Percentiles rank a stretch among this genome's conserved stretches.
These are phyloP conservation scores for Gremmenia infestans DNA, from an alignment of 2,329 filamentous ascomycete genomes.

Conservation along the genomic window DNA sequence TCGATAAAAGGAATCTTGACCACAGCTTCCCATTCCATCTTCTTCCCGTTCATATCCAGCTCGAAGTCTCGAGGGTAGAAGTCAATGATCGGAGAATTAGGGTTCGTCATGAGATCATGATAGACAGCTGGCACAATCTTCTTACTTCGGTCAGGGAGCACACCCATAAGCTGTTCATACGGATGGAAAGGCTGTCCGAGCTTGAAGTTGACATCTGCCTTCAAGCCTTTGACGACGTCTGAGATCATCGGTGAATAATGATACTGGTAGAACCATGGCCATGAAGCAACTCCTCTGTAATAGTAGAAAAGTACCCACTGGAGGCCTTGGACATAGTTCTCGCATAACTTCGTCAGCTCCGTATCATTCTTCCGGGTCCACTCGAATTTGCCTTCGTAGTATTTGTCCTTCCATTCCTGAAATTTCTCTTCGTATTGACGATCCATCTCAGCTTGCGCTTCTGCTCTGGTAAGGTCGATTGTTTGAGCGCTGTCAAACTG, in stretches of 20 bases:
- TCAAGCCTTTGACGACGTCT: conserved; percentile 83
- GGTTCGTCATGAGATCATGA: conserved; percentile 87
- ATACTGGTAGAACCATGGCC: conserved; percentile 97
- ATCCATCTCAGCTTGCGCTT: conserved; percentile 73
- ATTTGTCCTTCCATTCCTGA: conserved; percentile 86
- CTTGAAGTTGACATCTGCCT: conserved; percentile 84
- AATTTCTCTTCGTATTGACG: conserved; percentile 89
- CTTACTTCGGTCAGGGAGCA: conserved; percentile 94
- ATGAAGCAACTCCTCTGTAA: conserved; percentile 93
- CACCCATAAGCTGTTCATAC: conserved; percentile 96
- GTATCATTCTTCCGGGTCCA: conserved; percentile 79
- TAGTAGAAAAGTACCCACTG: conserved; percentile 99
- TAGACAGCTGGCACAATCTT: conserved; percentile 86
- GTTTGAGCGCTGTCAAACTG: conserved; percentile 88
- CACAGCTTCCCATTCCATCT: conserved; percentile 99
- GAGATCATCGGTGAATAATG: conserved; percentile 98
- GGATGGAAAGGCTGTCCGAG: conserved; percentile 93
- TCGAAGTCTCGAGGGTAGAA: conserved; percentile 98
- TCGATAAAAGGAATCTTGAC: conserved; percentile 99
- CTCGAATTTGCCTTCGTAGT: conserved; percentile 86
- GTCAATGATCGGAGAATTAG: conserved; percentile 88
- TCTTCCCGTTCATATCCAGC: conserved; percentile 99
- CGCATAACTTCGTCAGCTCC: conserved; percentile 75
- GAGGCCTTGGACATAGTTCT: conserved; percentile 95
- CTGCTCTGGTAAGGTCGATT: conserved; percentile 71